Conservation (phyloP, 306 rosid species). For the Vachellia pachyceras region DNA sequence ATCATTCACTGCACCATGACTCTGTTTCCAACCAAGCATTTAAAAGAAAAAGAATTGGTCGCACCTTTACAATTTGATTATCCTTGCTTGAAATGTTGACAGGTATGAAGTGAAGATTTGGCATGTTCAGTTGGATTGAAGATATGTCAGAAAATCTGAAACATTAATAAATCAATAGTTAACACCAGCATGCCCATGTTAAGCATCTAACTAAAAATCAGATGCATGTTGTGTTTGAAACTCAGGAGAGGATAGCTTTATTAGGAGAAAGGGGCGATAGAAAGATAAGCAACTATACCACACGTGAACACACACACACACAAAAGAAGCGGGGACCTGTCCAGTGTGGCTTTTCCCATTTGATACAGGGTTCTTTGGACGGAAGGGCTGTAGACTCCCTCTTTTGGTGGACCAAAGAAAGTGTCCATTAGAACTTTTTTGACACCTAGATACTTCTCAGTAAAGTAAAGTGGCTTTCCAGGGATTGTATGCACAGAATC, state of each 20-base stretch:
- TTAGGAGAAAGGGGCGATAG: neutral
- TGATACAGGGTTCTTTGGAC: slow-evolving; percentile 91
- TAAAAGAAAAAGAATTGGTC: slow-evolving; percentile 25
- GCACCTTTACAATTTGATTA: slow-evolving; percentile 80
- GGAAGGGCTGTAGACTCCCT: slow-evolving; percentile 91
- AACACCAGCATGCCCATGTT: slow-evolving; percentile 14
- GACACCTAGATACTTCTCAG: slow-evolving; percentile 65
- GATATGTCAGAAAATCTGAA: slow-evolving; percentile 78
- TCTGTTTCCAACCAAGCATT: slow-evolving; percentile 19
- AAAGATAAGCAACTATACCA: slow-evolving; percentile 12
- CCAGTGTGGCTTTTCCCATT: slow-evolving; percentile 79
- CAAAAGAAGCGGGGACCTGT: slow-evolving; percentile 53
- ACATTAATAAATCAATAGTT: slow-evolving; percentile 37
- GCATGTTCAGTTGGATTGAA: slow-evolving; percentile 83
- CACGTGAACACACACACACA: neutral
- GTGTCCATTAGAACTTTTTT: slow-evolving; percentile 73
- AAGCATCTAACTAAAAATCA: slow-evolving; percentile 22
- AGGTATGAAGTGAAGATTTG: slow-evolving; percentile 93
- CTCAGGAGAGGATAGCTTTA: neutral
- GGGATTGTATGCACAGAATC: slow-evolving; percentile 65
- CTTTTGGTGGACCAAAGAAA: slow-evolving; percentile 78
- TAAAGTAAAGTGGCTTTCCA: slow-evolving; percentile 64
- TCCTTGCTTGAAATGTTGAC: slow-evolving; percentile 78
- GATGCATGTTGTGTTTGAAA: neutral
- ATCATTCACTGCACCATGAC: neutral